Percentiles rank a stretch among this genome's conserved stretches.
Evolutionary conservation across 225 moss, liverwort and hornwort genomes (phyloP).

Genomic region (Climacium dendroides): DNA sequence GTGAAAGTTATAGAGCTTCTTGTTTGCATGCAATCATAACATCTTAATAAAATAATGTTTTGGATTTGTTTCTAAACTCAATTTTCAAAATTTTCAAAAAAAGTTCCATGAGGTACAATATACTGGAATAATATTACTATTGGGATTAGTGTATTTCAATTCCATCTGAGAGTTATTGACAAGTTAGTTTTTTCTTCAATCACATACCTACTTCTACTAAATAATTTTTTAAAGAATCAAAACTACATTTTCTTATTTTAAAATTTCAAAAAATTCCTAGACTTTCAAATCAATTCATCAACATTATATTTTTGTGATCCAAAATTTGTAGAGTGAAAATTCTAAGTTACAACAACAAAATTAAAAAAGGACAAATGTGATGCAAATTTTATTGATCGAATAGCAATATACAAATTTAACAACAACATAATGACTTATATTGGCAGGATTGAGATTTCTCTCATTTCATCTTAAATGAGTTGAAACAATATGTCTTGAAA

Average conservation of each 20-base stretch:
- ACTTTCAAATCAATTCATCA: not conserved
- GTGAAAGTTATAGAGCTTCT: not conserved
- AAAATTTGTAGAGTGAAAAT: too few relatives aligned
- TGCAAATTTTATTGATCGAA: not conserved
- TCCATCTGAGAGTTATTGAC: not conserved
- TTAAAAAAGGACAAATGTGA: not conserved
- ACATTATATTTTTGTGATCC: not conserved
- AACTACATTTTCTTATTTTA: not conserved
- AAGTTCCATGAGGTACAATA: not conserved
- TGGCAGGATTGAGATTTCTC: not conserved
- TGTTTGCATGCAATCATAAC: accelerated
- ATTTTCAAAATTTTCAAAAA: not conserved
- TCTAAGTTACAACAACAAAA: too few relatives aligned
- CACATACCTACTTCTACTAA: not conserved
- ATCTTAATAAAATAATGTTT: accelerated
- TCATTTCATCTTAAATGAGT: not conserved
- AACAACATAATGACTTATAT: not conserved
- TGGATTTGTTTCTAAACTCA: accelerated
- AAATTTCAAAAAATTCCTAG: too few relatives aligned
- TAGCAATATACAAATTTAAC: accelerated
- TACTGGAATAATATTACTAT: not conserved
- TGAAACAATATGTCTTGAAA: too few relatives aligned
- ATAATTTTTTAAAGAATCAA: too few relatives aligned
- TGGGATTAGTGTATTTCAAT: not conserved
- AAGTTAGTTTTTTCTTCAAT: not conserved